phyloP scores from a whole-genome alignment of 202 grass and related monocot genomes.

The Alloteropsis angusta region DNA sequence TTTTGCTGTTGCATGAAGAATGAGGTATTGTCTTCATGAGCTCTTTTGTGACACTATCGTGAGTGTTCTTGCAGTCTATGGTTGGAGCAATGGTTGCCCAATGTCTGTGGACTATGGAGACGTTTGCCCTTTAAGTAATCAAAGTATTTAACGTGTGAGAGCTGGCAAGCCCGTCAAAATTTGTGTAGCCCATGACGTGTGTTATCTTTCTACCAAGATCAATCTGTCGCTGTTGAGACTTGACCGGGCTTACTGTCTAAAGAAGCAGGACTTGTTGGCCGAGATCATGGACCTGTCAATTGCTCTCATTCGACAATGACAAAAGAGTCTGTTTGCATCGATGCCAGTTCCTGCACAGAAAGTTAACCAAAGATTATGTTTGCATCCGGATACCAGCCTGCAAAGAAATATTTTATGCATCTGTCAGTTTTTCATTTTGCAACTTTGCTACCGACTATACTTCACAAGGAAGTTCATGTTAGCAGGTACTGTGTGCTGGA shows the following conservation, averaged over 20 bases:
- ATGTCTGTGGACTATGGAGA: neutral
- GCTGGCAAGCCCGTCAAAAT: neutral
- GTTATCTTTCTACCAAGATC: neutral
- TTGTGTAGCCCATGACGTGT: neutral
- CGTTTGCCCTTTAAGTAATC: neutral
- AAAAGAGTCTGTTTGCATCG: neutral
- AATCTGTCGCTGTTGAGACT: neutral
- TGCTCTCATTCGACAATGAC: neutral
- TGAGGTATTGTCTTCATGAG: neutral
- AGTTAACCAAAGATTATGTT: neutral
- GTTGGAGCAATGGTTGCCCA: neutral
- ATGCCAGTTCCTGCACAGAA: neutral
- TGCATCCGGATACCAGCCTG: neutral
- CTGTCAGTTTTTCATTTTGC: neutral
- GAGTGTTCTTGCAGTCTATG: neutral
- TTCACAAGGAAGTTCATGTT: neutral
- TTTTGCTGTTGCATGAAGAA: neutral
- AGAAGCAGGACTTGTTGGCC: neutral
- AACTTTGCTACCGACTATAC: neutral
- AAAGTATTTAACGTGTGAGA: neutral
- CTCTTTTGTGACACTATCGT: neutral
- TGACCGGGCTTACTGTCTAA: neutral
- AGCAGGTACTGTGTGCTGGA: neutral
- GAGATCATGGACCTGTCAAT: neutral
- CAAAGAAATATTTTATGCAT: neutral